Conservation (phyloP, 1,284 basidiomycete genomes). For the Cryptococcus depauperatus region DNA sequence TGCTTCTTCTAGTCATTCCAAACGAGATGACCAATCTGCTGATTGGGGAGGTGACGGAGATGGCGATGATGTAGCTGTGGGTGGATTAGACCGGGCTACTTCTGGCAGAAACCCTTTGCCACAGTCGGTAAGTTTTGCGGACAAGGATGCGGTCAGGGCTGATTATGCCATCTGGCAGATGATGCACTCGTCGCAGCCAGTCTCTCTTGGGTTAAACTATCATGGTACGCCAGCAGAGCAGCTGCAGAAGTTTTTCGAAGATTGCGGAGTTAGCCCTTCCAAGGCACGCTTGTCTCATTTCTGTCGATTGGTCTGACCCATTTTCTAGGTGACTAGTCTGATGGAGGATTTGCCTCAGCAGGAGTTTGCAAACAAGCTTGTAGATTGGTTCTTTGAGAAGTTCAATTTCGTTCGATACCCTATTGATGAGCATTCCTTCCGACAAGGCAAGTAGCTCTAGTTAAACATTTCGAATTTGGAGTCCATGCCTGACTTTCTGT, state of each 20-base stretch:
- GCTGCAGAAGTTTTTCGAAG: constrained; percentile 61
- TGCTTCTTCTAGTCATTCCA: constrained; percentile 6
- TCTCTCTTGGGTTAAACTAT: constrained; percentile 25
- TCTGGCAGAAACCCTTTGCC: constrained; percentile 31
- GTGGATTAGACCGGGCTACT: constrained; percentile 25
- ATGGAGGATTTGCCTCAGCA: constrained; percentile 70
- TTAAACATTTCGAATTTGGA: neutral
- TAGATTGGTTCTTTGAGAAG: constrained; percentile 41
- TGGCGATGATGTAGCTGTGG: constrained; percentile 17
- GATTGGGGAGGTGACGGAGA: constrained; percentile 13
- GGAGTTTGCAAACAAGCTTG: constrained; percentile 56
- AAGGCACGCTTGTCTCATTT: constrained; percentile 50
- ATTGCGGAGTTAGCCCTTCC: constrained; percentile 75
- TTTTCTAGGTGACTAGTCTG: constrained; percentile 51
- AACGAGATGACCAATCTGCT: constrained; percentile 10
- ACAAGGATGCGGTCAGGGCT: too few relatives aligned
- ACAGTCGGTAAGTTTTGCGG: constrained; percentile 27
- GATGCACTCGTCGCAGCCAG: constrained; percentile 14
- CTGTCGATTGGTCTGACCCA: neutral
- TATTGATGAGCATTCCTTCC: constrained; percentile 74
- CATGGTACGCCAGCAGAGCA: constrained; percentile 31
- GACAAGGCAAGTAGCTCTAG: constrained; percentile 35
- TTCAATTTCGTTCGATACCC: constrained; percentile 92
- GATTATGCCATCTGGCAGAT: constrained; percentile 4
- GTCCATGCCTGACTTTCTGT: neutral